Evolutionary conservation across 306 rosid species (phyloP).

Genomic region (Acacia confusa): DNA sequence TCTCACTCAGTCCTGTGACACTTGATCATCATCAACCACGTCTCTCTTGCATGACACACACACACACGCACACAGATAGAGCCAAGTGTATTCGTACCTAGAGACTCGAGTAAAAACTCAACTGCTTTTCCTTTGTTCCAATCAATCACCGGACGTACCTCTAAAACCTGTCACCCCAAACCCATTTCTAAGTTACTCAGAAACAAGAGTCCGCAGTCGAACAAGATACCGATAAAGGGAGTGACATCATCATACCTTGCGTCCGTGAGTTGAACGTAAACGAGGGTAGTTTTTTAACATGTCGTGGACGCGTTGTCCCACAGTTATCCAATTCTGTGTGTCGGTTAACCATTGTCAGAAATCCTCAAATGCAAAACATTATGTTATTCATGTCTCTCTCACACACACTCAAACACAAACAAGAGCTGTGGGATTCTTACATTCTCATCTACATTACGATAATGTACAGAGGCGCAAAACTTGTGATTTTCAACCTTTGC

Average conservation of each 20-base stretch:
- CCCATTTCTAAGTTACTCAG: background rate
- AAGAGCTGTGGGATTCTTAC: slow-evolving; percentile 34
- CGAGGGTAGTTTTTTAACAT: slow-evolving; percentile 76
- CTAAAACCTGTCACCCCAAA: slow-evolving; percentile 73
- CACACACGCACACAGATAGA: background rate
- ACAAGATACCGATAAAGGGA: background rate
- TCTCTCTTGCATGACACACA: background rate
- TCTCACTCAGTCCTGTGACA: slow-evolving; percentile 58
- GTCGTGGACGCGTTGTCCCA: slow-evolving; percentile 88
- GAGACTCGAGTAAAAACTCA: slow-evolving; percentile 83
- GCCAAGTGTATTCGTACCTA: slow-evolving; percentile 43
- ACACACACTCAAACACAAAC: background rate
- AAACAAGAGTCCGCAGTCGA: background rate
- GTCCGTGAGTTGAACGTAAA: slow-evolving; percentile 86
- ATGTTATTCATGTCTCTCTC: background rate
- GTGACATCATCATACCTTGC: slow-evolving; percentile 57
- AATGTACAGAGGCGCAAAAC: slow-evolving; percentile 96
- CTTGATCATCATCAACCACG: background rate
- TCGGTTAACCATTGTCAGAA: background rate
- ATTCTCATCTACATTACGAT: slow-evolving; percentile 89
- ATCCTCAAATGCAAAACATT: background rate
- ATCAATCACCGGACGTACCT: slow-evolving; percentile 90
- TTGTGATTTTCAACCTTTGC: slow-evolving; percentile 92
- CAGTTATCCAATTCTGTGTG: slow-evolving; percentile 72
- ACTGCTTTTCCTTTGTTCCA: slow-evolving; percentile 99